Conservation (phyloP, 345 rosid species). For the Boechera retrofracta region DNA sequence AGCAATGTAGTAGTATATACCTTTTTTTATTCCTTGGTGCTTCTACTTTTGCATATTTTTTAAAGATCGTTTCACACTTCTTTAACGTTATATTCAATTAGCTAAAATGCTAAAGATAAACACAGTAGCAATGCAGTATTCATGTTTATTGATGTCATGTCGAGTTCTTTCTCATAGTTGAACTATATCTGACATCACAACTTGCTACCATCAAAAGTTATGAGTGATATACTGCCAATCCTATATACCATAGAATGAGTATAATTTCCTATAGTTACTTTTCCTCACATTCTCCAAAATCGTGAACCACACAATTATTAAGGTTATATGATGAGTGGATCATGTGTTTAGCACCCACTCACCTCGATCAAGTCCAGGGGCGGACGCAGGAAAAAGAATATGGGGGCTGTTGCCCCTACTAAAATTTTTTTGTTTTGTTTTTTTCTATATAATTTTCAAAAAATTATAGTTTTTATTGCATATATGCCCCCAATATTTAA, state of each 20-base stretch:
- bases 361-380: neutral
- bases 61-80: neutral
- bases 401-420: too few relatives aligned
- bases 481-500: too few relatives aligned
- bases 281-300: neutral
- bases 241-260: neutral
- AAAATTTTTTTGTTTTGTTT: too few relatives aligned
- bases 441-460: too few relatives aligned
- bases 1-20: constrained; percentile 32
- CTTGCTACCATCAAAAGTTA: neutral
- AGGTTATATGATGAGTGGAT: neutral
- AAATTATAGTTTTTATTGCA: too few relatives aligned
- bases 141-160: constrained; percentile 1
- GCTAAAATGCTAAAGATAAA: neutral
- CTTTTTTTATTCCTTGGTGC: constrained; percentile 18
- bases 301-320: neutral
- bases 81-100: neutral
- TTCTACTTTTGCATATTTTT: neutral
- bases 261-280: neutral
- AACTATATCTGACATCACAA: neutral
- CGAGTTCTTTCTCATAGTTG: neutral
- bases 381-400: too few relatives aligned
- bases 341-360: neutral
- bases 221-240: neutral
- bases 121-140: constrained; percentile 8